A percentile compares a stretch with the other conserved stretches of the same genome.
These are phyloP conservation scores for Cryphonectria parasitica DNA, from an alignment of 2,329 filamentous ascomycete genomes.

Conservation along the genomic window DNA sequence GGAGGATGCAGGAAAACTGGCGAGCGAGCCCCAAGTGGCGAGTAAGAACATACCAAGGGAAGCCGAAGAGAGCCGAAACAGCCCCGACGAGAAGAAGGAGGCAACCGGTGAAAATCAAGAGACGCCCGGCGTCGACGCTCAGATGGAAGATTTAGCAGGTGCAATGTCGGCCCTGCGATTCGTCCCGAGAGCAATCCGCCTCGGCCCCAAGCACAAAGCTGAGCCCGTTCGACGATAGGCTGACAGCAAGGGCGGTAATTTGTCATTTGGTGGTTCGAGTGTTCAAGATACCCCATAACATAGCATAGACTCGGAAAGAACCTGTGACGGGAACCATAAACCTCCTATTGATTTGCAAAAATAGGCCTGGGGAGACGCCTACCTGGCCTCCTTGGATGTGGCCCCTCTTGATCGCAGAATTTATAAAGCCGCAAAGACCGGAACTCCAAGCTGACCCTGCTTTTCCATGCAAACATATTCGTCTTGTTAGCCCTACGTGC, in stretches of 20 bases:
- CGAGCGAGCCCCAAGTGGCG: not conserved
- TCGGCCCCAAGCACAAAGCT: slow-evolving; percentile 60
- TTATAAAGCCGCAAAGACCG: slow-evolving; percentile 15
- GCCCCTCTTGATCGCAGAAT: slow-evolving; percentile 18
- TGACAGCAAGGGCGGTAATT: not conserved
- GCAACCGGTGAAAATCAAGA: slow-evolving; percentile 31
- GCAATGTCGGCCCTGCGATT: slow-evolving; percentile 76
- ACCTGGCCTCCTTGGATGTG: slow-evolving; percentile 15
- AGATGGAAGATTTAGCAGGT: slow-evolving; percentile 66
- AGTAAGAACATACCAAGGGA: not conserved
- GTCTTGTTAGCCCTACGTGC: slow-evolving; percentile 4
- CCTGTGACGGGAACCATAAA: slow-evolving; percentile 26
- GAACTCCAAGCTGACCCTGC: slow-evolving; percentile 24
- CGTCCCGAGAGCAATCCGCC: slow-evolving; percentile 68
- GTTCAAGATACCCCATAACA: slow-evolving; percentile 22
- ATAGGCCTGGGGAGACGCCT: slow-evolving; percentile 11
- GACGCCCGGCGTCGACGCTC: slow-evolving; percentile 44
- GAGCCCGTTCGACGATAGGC: slow-evolving; percentile 56
- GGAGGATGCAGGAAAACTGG: not conserved
- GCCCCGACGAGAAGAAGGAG: slow-evolving; percentile 60
- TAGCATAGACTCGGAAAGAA: slow-evolving; percentile 10
- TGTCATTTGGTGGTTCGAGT: slow-evolving; percentile 10
- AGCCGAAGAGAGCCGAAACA: not conserved
- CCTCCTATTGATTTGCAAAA: slow-evolving; percentile 23
- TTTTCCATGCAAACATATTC: not conserved